phyloP scores from a whole-genome alignment of 441 rosid species.

The Populus hybrid region DNA sequence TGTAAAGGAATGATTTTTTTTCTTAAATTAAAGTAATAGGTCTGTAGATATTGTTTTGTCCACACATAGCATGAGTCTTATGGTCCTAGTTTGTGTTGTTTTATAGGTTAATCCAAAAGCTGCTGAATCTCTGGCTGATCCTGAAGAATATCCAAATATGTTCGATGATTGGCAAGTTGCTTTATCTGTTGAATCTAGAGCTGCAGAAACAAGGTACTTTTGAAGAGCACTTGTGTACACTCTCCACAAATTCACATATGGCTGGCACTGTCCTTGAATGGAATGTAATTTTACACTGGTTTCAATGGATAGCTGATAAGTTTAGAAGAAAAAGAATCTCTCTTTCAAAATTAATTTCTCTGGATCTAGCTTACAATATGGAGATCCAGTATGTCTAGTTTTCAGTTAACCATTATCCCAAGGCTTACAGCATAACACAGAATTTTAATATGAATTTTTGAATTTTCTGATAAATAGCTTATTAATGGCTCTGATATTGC shows the following conservation, averaged over 20 bases:
- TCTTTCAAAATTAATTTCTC: constrained; percentile 2
- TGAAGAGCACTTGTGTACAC: neutral
- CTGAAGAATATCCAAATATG: too few relatives aligned
- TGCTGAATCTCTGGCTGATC: constrained; percentile 97
- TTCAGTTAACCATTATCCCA: neutral
- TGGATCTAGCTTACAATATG: neutral
- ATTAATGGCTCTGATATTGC: constrained; percentile 22
- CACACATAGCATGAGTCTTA: neutral
- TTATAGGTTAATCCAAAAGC: constrained; percentile 92
- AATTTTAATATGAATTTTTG: neutral
- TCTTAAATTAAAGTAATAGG: neutral
- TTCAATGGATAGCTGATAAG: neutral
- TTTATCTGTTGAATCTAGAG: constrained; percentile 70
- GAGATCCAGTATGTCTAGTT: too few relatives aligned
- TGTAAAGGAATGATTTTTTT: too few relatives aligned
- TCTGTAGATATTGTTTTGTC: neutral
- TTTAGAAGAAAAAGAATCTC: neutral
- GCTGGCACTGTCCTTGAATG: neutral
- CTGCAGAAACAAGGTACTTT: constrained; percentile 69
- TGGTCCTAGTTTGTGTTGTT: constrained; percentile 15
- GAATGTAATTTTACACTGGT: neutral
- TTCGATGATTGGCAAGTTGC: constrained; percentile 98
- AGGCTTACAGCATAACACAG: neutral
- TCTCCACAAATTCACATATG: neutral
- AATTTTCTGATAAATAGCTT: neutral